Evolutionary conservation across 805 yeast species (phyloP).

Genomic region (Wickerhamomyces strasburgensis): DNA sequence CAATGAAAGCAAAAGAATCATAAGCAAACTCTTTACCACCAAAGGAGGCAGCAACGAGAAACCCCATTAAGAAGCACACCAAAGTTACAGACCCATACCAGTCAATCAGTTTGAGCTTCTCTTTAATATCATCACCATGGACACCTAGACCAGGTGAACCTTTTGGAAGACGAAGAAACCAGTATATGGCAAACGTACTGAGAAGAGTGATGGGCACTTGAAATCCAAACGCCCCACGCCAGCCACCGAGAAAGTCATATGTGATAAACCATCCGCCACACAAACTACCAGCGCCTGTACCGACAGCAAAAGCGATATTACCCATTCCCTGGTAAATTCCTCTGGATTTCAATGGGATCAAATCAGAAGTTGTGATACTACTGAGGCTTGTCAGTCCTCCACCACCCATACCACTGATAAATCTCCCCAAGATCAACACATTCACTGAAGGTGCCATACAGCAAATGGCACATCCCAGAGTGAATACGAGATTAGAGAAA

Average conservation of each 20-base stretch:
- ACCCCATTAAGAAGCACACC: constrained; percentile 38
- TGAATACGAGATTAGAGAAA: constrained; percentile 50
- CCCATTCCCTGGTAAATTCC: constrained; percentile 82
- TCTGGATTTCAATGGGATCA: constrained; percentile 70
- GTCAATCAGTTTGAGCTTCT: constrained; percentile 52
- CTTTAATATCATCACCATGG: constrained; percentile 33
- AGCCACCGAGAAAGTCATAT: constrained; percentile 39
- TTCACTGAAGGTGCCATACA: constrained; percentile 43
- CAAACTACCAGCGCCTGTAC: constrained; percentile 69
- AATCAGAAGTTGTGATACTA: constrained; percentile 71
- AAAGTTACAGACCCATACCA: constrained; percentile 45
- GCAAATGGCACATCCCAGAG: constrained; percentile 54
- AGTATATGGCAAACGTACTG: constrained; percentile 37
- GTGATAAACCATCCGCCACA: constrained; percentile 48
- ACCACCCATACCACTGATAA: constrained; percentile 84
- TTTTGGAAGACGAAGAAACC: constrained; percentile 35
- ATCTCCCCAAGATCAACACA: constrained; percentile 49
- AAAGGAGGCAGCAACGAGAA: constrained; percentile 47
- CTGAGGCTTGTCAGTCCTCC: constrained; percentile 77
- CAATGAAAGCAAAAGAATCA: constrained; percentile 28
- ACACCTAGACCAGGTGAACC: constrained; percentile 54
- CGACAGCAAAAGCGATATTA: constrained; percentile 70
- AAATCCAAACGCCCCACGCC: constrained; percentile 44
- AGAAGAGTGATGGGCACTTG: constrained; percentile 49
- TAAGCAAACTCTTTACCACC: constrained; percentile 47